Conservation (phyloP, 805 yeast genomes). For the Saccharomycopsis sp. region DNA sequence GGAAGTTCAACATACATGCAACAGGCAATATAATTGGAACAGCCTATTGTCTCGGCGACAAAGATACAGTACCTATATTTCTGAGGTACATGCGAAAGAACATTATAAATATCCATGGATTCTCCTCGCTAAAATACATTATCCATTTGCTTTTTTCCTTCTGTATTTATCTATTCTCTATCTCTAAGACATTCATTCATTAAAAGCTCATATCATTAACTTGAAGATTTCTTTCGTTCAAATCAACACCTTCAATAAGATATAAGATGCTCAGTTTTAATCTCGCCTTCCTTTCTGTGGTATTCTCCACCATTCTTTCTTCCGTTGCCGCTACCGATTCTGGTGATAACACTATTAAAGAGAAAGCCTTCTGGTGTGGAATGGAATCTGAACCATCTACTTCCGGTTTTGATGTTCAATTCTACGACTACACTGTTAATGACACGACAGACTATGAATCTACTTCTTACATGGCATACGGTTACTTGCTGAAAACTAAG, state of each 20-base stretch:
- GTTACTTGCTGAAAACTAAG: background rate
- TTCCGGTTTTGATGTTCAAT: constrained; percentile 5
- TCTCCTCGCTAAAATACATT: background rate
- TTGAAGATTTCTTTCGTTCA: background rate
- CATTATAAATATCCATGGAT: background rate
- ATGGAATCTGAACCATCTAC: background rate
- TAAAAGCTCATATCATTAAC: background rate
- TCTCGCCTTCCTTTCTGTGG: background rate
- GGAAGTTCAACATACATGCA: background rate
- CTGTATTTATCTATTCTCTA: background rate
- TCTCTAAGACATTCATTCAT: background rate
- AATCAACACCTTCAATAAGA: background rate
- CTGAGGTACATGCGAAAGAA: background rate
- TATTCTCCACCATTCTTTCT: background rate
- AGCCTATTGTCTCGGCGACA: background rate
- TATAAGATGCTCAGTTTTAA: background rate
- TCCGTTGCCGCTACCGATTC: background rate
- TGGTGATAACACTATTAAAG: background rate
- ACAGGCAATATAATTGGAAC: background rate
- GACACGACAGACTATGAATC: background rate
- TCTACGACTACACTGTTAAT: constrained; percentile 1
- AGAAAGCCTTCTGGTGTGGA: constrained; percentile 1
- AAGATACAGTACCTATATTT: background rate
- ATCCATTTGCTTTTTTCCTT: background rate
- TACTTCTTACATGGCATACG: background rate